Evolutionary conservation across 106 monocot genomes (phyloP).

Genomic region (Apostasia shenzhenica): DNA sequence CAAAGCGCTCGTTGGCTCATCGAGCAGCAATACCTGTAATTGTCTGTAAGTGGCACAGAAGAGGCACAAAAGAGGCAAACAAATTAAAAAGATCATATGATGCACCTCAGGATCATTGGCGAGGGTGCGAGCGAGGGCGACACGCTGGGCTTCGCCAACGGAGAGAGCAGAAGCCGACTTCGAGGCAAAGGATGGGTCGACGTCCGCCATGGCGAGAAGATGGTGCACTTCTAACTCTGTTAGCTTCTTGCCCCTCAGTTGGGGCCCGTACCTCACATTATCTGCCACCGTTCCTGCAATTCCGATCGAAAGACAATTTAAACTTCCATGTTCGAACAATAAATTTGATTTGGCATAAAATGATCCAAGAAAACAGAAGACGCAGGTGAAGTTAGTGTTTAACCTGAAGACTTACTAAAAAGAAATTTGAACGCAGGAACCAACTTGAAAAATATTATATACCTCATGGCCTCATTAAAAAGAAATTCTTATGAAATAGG

Average conservation of each 20-base stretch:
- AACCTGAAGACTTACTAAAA: too few species aligned
- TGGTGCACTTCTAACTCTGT: slow-evolving; percentile 54
- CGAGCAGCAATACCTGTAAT: slow-evolving; percentile 61
- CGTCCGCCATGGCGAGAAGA: slow-evolving; percentile 54
- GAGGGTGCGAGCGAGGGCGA: slow-evolving; percentile 85
- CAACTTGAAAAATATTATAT: too few species aligned
- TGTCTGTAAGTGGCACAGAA: not conserved
- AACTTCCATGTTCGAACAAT: too few species aligned
- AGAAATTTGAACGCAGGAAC: too few species aligned
- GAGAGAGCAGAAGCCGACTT: slow-evolving; percentile 57
- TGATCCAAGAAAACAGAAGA: too few species aligned
- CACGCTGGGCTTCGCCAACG: slow-evolving; percentile 85
- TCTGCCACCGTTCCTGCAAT: slow-evolving; percentile 73
- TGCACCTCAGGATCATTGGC: slow-evolving; percentile 81
- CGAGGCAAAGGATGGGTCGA: slow-evolving; percentile 48
- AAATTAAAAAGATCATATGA: not conserved
- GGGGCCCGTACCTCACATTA: slow-evolving; percentile 75
- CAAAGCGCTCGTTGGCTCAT: slow-evolving; percentile 91
- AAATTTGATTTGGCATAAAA: too few species aligned
- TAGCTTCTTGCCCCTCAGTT: slow-evolving; percentile 55
- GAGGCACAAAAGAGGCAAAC: not conserved
- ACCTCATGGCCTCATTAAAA: too few species aligned
- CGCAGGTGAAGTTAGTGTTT: too few species aligned
- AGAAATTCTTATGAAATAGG: too few species aligned
- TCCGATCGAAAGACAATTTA: too few species aligned